Evolutionary conservation across 345 rosid species (phyloP), one percentile per base, ranked within the genome.

Genomic region (Acer yangbiense): DNA sequence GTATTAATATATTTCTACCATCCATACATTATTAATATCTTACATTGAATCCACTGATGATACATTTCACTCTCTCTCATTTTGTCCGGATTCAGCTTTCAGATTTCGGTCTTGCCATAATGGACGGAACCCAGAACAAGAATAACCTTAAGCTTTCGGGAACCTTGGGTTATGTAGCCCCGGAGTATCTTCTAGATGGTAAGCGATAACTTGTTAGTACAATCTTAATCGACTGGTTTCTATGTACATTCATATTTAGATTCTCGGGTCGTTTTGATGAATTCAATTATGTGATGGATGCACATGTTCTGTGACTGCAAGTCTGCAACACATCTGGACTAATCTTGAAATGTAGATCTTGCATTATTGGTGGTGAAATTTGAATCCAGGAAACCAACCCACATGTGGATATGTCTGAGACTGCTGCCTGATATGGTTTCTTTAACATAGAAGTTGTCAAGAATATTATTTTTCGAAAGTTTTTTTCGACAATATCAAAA

Each of bases 61-160:
- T 18, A 14, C 18, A 20, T 4, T 21, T 74, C 23, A 73, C 48
- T 65, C 72, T 68, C 63, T 41, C 20, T 60, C 50, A 50, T 79
- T 62, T 58, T 68, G 58, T 82, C 73, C 63, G 62, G 50, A 70
- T 83, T 79, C 90, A 96, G 99, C 90, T 96, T 18, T 92, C 99
- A 55, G 99, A 96, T 88, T 96, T 96, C 79, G 98, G 99, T 76
- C 97, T 96, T 58, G 98, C 99, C 62, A 93, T 96, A 77, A 83
- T 90, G 5, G 87, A 88, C 80, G 91, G 90, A 41, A 79, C 88
- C 77, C 89, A 86, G 63, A 89, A 90, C 86, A 91, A 84, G 85
- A 89, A 86, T 77, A 88, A 89, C 75, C 88, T 87, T 82, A 92
- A 94, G 86, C 97, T 96, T 66, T 96, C 99, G 0, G 99, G 99